These are phyloP conservation scores for Phytopythium delawarense DNA, from an alignment of 352 stramenopile species.

Conservation along the genomic window DNA sequence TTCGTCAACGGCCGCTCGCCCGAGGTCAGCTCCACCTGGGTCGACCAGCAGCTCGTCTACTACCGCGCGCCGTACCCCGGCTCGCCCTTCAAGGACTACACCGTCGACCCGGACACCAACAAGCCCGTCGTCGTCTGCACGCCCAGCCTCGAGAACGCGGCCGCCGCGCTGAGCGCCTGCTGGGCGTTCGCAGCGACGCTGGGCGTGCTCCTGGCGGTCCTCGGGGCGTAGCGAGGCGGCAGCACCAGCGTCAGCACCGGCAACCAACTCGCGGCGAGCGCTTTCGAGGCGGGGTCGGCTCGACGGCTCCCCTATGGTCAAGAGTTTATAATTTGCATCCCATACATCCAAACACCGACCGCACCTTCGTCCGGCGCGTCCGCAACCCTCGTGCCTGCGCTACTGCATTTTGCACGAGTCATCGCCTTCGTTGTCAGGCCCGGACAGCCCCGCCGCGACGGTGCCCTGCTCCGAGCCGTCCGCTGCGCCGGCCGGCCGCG, in stretches of 20 bases:
- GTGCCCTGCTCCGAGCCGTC: neutral
- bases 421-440: slow-evolving; percentile 41
- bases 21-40: slow-evolving; percentile 61
- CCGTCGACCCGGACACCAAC: slow-evolving; percentile 59
- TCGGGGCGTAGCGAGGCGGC: neutral
- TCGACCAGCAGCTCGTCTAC: slow-evolving; percentile 65
- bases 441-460: slow-evolving; percentile 25
- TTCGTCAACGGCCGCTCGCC: slow-evolving; percentile 62
- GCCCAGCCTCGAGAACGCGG: slow-evolving; percentile 69
- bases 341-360: slow-evolving; percentile 2
- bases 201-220: neutral
- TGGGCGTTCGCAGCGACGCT: slow-evolving; percentile 1
- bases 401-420: slow-evolving; percentile 69
- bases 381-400: slow-evolving; percentile 7
- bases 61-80: slow-evolving; percentile 74
- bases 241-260: neutral
- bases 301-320: neutral
- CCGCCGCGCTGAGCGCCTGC: neutral
- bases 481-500: neutral
- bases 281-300: neutral
- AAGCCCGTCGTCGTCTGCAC: slow-evolving; percentile 79
- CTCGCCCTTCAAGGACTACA: slow-evolving; percentile 77
- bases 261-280: neutral
- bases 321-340: slow-evolving; percentile 4
- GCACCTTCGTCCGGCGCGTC: neutral